Evolutionary conservation across 805 yeast species (phyloP), one percentile per base, ranked within the genome.

Genomic region (Lachancea lanzarotensis): DNA sequence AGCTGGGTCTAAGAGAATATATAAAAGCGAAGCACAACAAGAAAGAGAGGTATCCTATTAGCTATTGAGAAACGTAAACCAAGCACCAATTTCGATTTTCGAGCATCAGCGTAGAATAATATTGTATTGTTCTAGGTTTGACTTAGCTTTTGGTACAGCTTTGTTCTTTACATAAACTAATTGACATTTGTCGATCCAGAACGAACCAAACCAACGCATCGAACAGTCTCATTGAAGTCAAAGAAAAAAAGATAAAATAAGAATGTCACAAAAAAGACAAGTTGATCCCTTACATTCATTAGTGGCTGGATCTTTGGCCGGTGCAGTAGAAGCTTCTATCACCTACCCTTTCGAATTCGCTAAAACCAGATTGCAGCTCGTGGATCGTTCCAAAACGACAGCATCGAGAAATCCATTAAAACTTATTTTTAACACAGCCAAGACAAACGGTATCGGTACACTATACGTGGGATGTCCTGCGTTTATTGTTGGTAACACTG

Each of bases 321-420:
- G 98, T 46, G 98, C 96, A 20, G 81, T 90, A 27, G 98, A 91
- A 68, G 96, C 96, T 29, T 79, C 79, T 33, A 74, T 86, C 38
- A 91, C 98, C 0, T 91, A 89, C 63, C 98, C 98, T 2, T 93
- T 93, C 65, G 98, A 91, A 65, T 91, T 90, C 69, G 96, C 98
- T 38, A 91, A 91, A 62, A 91, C 98, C 2, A 72, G 98, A 50
- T 71, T 93, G 37, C 98, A 91, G 68, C 73, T 91, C 45, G 80
- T 81, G 29, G 83, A 79, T 54, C 83, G 82, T 60, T 57, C 78
- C n/a, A n/a, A n/a, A 0, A 68, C 82, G 12, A 79, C 67, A 43
- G 74, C 79, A 12, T 81, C 95, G 2, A 72, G 90, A 53, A 91
- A 93, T 60, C 98, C 98, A 29, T 64, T 91, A 45, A 83, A 80